Evolutionary conservation across 2,329 filamentous ascomycete genomes (phyloP), one percentile per base, ranked within the genome.

Genomic region (Colletotrichum chlorophyti): DNA sequence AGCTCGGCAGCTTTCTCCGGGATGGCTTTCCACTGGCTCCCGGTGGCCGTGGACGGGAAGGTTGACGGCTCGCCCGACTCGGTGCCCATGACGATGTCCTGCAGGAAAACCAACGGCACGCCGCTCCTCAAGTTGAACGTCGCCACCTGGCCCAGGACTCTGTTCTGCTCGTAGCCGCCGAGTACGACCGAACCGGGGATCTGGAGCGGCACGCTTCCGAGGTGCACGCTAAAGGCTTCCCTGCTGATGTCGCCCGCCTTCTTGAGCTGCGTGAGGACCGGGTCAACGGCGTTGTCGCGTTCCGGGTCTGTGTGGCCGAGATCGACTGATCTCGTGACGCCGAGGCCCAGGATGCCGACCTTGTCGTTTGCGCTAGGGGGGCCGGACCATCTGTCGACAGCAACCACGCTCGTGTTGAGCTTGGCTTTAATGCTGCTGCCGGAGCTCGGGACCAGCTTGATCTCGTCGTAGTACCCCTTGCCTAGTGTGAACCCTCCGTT

Each of bases 111-210:
- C 31, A 29, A 4, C 10, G 50, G 58, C 3, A 63, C 24, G 29
- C 60, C 62, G 3, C 63, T 37, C n/a, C 58, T 15, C 8, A 54
- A 54, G 10, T 49, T 19, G 42, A 68, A 69, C 3, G 62, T 58
- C 5, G 62, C 69, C 4, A 67, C 63, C 1, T 65, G 58, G 0
- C 67, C 72, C 7, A 74, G 53, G 0, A 68, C 64, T 1, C 72
- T 60, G 27, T 63, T 68, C 51, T 68, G 65, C 45, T 74, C 71
- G 54, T 74, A 75, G 2, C 71, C 72, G 5, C 72, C 73, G n/a
- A 72, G 64, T 1, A 69, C 52, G 5, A 74, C 58, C 2, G 69
- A 72, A 0, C 70, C 71, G 2, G 49, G 47, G 34, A 69, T 66
- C 4, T 60, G 43, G 17, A 70, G 64, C 1, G 65, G 42, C 0